Conservation (phyloP, 139 green algal species). For the Closterium sp. region DNA sequence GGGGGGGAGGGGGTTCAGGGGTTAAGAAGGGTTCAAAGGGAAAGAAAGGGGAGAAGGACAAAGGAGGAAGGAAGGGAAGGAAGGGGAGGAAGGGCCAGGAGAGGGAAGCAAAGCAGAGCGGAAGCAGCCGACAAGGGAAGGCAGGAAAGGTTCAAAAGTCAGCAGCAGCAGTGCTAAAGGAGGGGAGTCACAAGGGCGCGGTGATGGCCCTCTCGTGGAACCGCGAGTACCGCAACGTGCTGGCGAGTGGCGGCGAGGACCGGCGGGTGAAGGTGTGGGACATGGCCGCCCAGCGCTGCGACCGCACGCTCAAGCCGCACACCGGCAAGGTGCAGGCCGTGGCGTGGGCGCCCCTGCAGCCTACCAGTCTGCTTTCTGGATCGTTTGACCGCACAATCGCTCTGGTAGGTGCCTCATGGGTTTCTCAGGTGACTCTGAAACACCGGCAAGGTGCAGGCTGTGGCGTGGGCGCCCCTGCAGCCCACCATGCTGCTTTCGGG, state of each 20-base stretch:
- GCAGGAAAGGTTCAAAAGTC: background rate
- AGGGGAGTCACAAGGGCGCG: constrained; percentile 82
- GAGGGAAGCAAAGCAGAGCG: background rate
- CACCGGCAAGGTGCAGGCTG: constrained; percentile 72
- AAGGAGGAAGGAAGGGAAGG: constrained; percentile 29
- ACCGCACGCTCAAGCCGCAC: constrained; percentile 86
- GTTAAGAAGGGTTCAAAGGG: constrained; percentile 36
- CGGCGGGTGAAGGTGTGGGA: constrained; percentile 79
- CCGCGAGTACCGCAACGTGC: constrained; percentile 77
- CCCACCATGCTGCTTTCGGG: constrained; percentile 80
- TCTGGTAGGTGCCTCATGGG: background rate
- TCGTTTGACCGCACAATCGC: constrained; percentile 75
- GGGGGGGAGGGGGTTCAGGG: constrained; percentile 34
- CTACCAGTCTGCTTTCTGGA: constrained; percentile 80
- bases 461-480: constrained; percentile 90
- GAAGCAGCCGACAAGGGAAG: constrained; percentile 17
- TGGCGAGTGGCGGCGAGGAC: constrained; percentile 84
- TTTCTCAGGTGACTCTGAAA: too few species aligned
- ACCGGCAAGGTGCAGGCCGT: constrained; percentile 89
- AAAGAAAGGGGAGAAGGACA: constrained; percentile 68
- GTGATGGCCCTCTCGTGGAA: constrained; percentile 94
- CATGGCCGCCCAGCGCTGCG: constrained; percentile 49
- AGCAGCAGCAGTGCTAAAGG: constrained; percentile 49
- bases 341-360: constrained; percentile 86
- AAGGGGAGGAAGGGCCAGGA: background rate